Evolutionary conservation across 2,329 filamentous ascomycete species (phyloP).

Genomic region (Neurospora sp.): DNA sequence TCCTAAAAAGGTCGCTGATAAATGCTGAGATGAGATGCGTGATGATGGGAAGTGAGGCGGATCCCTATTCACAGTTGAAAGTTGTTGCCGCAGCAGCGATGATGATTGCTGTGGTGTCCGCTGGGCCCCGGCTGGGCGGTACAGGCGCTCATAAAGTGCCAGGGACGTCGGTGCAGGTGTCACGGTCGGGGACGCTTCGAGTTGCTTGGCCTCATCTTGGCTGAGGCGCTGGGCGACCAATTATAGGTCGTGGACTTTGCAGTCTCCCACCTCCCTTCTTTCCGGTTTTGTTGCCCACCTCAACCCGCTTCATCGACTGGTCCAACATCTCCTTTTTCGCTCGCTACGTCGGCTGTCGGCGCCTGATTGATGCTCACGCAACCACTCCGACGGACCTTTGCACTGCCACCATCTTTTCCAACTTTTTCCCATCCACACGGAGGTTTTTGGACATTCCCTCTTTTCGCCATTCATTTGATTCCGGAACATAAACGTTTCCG

Average conservation of each 20-base stretch:
- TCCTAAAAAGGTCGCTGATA: background rate
- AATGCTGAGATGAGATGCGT: background rate
- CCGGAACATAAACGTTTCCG: background rate
- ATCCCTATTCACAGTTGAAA: background rate
- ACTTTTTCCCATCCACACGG: background rate
- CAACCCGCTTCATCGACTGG: background rate
- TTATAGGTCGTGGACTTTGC: background rate
- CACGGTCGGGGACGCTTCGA: background rate
- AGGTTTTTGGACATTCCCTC: background rate
- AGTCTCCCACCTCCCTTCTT: background rate
- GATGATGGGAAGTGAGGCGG: background rate
- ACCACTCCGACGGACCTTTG: background rate
- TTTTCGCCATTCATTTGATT: background rate
- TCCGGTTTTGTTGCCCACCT: background rate
- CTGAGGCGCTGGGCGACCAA: background rate
- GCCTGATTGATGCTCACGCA: background rate
- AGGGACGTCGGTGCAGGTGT: background rate
- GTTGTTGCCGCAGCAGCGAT: background rate
- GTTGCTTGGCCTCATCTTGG: background rate
- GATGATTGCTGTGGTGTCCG: background rate
- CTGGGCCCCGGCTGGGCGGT: background rate
- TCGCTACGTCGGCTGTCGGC: background rate
- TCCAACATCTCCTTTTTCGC: background rate
- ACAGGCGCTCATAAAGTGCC: slow-evolving; percentile 7
- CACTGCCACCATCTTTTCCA: background rate